phyloP scores from a whole-genome alignment of 1,284 basidiomycete species.

The Microstroma glucosiphilum region DNA sequence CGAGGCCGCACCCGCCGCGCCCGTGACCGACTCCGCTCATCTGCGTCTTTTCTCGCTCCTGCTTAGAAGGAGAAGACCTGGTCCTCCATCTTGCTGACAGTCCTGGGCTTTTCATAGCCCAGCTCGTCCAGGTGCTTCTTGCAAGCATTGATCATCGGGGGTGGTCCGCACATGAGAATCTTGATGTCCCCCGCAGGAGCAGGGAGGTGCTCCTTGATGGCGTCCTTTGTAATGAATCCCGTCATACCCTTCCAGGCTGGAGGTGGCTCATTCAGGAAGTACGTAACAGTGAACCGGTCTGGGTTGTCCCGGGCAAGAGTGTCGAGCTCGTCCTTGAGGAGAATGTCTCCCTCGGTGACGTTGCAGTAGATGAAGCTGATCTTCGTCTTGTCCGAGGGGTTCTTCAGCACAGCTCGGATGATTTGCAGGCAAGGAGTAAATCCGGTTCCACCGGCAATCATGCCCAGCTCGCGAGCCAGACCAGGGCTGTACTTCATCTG shows the following conservation, averaged over 20 bases:
- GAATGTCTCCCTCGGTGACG: conserved; percentile 57
- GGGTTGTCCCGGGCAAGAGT: conserved; percentile 64
- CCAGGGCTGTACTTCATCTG: conserved; percentile 57
- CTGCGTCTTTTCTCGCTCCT: too few species aligned
- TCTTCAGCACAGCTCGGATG: conserved; percentile 79
- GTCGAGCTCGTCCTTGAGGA: conserved; percentile 80
- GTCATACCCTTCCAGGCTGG: conserved; percentile 75
- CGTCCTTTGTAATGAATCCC: conserved; percentile 90
- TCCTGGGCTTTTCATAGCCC: conserved; percentile 75
- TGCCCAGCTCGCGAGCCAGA: conserved; percentile 63
- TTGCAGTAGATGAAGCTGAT: conserved; percentile 96
- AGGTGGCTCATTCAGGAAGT: conserved; percentile 90
- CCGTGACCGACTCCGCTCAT: not conserved
- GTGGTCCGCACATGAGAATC: conserved; percentile 60
- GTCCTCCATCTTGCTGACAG: conserved; percentile 68
- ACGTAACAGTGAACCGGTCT: conserved; percentile 67
- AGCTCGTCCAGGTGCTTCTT: conserved; percentile 86
- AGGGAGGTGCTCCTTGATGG: conserved; percentile 63
- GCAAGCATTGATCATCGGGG: conserved; percentile 94
- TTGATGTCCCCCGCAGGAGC: conserved; percentile 44
- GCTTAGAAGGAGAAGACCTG: conserved; percentile 46
- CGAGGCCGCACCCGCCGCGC: too few species aligned
- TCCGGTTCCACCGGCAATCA: conserved; percentile 90
- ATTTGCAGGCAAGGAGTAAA: conserved; percentile 83
- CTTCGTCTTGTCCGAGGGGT: conserved; percentile 74